phyloP scores from a whole-genome alignment of 2,329 filamentous ascomycete genomes.

The Macroventuria anomochaeta region DNA sequence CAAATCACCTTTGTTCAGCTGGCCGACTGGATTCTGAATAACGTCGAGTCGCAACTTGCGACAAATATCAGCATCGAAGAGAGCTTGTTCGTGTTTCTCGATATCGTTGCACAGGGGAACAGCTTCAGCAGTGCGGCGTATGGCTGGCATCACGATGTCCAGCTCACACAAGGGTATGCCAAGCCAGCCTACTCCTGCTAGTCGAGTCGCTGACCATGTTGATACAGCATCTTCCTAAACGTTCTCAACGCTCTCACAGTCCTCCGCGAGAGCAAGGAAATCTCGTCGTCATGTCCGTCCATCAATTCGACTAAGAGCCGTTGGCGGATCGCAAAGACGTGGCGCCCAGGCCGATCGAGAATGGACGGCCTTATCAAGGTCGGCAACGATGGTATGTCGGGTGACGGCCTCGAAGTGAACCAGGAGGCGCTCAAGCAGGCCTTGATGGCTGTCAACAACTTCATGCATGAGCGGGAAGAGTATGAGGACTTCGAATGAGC shows the following conservation, averaged over 20 bases:
- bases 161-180: conserved; percentile 45
- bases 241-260: conserved; percentile 43
- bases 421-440: conserved; percentile 43
- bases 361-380: conserved; percentile 43
- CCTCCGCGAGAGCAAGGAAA: conserved; percentile 42
- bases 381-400: conserved; percentile 41
- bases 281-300: conserved; percentile 40
- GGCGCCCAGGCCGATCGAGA: conserved; percentile 39
- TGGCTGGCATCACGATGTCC: conserved; percentile 44
- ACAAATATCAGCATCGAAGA: conserved; percentile 46
- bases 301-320: conserved; percentile 40
- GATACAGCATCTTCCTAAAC: conserved; percentile 45
- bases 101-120: conserved; percentile 47
- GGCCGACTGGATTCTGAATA: conserved; percentile 47
- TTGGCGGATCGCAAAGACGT: conserved; percentile 42
- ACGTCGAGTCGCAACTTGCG: conserved; percentile 39
- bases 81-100: conserved; percentile 47
- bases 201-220: conserved; percentile 20
- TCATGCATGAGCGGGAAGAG: conserved; percentile 47
- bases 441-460: conserved; percentile 47
- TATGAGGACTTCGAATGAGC: conserved; percentile 27
- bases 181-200: conserved; percentile 12
- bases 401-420: conserved; percentile 43
- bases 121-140: conserved; percentile 43
- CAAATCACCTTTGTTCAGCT: conserved; percentile 48